These are phyloP conservation scores for Euryodendron excelsum DNA, from an alignment of 148 eudicot species.

Conservation along the genomic window DNA sequence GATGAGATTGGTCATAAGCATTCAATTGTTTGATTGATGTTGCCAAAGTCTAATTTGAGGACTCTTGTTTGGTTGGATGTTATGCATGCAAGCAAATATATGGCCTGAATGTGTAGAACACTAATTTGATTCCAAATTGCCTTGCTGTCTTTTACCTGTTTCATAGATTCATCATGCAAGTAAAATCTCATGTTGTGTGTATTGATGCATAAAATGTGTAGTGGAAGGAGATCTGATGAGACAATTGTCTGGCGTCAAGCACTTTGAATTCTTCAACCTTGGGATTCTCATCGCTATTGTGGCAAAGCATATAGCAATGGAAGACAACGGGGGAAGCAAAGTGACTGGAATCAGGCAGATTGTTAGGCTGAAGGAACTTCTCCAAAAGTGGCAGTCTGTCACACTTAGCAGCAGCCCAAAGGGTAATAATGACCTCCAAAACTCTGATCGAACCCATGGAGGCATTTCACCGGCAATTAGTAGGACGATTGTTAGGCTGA, in stretches of 20 bases:
- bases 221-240: constrained; percentile 27
- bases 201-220: constrained; percentile 1
- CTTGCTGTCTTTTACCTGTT: neutral
- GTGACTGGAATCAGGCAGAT: constrained; percentile 64
- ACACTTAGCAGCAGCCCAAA: constrained; percentile 44
- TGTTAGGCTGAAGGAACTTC: constrained; percentile 57
- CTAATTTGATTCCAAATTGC: neutral
- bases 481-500: constrained; percentile 62
- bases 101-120: neutral
- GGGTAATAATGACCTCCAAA: constrained; percentile 5
- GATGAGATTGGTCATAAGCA: neutral
- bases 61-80: constrained; percentile 3
- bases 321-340: constrained; percentile 42
- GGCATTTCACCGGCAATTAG: constrained; percentile 53
- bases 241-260: too few species aligned
- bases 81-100: neutral
- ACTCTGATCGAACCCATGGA: neutral
- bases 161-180: neutral
- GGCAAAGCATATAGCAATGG: constrained; percentile 35
- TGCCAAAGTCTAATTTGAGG: neutral
- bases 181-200: neutral
- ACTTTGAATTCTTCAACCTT: constrained; percentile 5
- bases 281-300: constrained; percentile 10
- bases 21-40: neutral
- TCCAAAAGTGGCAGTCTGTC: constrained; percentile 59